Evolutionary conservation across 2,329 filamentous ascomycete species (phyloP), one percentile per base, ranked within the genome.

Genomic region (Colletotrichum sp.): DNA sequence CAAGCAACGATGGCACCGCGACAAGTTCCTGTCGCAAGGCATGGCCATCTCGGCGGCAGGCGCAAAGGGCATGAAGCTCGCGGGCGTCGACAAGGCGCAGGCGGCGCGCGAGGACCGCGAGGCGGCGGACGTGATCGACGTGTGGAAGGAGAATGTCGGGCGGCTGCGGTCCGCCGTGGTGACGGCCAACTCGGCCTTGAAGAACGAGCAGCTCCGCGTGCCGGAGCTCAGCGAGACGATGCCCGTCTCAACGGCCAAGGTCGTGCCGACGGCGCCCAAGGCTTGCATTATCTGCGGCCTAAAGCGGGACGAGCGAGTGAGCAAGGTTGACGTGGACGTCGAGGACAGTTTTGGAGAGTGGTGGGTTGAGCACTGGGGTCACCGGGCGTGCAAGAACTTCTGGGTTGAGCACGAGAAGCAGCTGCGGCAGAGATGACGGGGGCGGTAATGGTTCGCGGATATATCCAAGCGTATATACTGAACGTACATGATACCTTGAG

Each of bases 321-420:
- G 87, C 25, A 95, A 93, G 81, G 90, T 97, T 39, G 96, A 98
- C 80, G 87, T 93, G 68, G 89, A 93, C 30, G 92, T 97, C 10
- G 93, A 96, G 80, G 96, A 98, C 83, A 96, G 94, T 83, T 98
- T 98, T 87, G 96, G 95, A 15, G 96, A 98, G 86, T 98, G 96
- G 95, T 98, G 96, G 96, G 88, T 94, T 56, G 96, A 98, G 61
- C 93, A 96, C 83, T 96, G 95, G 94, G 95, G 94, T 0, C 94
- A 96, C 84, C 87, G 91, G 77, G 91, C 91, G 25, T 98, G 96
- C 85, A 91, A 91, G 82, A 93, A 94, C 77, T 98, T 98, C 81
- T 98, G 96, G 96, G 86, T 93, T 75, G 89, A 93, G 79, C 93
- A 97, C 83, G 94, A 94, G 83, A 88, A 88, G 69, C 88, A 89